Evolutionary conservation across 2,329 filamentous ascomycete species (phyloP).

Genomic region (Capronia epimyces): DNA sequence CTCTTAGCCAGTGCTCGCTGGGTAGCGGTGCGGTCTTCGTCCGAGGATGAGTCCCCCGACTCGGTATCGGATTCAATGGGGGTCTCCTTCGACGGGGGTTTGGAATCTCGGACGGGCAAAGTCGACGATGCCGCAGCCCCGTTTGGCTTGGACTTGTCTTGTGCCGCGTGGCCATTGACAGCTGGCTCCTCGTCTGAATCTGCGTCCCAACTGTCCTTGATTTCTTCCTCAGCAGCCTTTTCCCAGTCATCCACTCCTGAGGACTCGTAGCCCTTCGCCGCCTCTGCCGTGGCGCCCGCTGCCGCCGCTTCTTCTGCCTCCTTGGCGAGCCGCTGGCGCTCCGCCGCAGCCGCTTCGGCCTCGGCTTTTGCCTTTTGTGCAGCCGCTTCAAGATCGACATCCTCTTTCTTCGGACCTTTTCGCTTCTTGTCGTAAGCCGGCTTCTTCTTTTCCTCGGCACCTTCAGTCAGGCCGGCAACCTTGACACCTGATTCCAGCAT

Average conservation of each 20-base stretch:
- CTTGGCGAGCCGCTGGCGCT: conserved; percentile 52
- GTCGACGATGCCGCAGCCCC: conserved; percentile 9
- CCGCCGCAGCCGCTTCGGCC: conserved; percentile 50
- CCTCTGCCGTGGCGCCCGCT: conserved; percentile 64
- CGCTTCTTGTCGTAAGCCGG: conserved; percentile 64
- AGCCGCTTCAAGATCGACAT: conserved; percentile 50
- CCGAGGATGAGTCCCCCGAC: conserved; percentile 59
- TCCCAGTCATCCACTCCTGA: conserved; percentile 75
- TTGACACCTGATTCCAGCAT: conserved; percentile 45
- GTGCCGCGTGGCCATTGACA: neutral
- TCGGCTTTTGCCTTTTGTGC: conserved; percentile 44
- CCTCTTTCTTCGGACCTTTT: conserved; percentile 60
- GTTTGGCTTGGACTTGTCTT: conserved; percentile 4
- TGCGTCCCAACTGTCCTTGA: conserved; percentile 95
- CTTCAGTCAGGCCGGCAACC: conserved; percentile 42
- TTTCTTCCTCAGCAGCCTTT: conserved; percentile 64
- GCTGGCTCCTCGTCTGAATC: conserved; percentile 64
- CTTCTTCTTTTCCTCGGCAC: conserved; percentile 69
- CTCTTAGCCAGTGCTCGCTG: conserved; percentile 66
- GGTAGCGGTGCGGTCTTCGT: conserved; percentile 68
- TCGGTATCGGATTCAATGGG: conserved; percentile 44
- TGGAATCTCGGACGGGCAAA: conserved; percentile 12
- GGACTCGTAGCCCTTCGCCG: conserved; percentile 55
- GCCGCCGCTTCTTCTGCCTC: conserved; percentile 74
- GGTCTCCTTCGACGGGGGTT: conserved; percentile 16